Evolutionary conservation across 164 flowering plant species (phyloP).

Genomic region (Berberis thunbergii): DNA sequence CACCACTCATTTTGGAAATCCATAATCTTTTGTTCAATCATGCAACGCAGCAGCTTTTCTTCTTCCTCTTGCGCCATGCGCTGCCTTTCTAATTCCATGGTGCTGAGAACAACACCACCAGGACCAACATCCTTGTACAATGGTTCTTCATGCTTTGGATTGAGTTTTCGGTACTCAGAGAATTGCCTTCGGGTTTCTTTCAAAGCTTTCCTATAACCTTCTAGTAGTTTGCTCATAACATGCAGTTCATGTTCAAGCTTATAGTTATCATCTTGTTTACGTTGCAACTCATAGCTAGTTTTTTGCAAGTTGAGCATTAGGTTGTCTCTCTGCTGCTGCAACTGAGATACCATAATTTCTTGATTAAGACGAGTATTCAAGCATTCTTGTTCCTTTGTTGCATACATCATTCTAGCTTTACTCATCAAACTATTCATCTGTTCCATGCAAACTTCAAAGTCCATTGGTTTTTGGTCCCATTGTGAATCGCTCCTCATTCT

Average conservation of each 20-base stretch:
- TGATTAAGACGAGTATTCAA: constrained; percentile 27
- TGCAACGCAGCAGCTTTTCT: constrained; percentile 25
- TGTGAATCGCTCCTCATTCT: constrained; percentile 43
- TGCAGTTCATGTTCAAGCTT: constrained; percentile 54
- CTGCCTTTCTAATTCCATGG: constrained; percentile 42
- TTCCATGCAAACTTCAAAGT: constrained; percentile 40
- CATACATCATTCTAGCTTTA: constrained; percentile 39
- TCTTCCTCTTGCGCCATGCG: constrained; percentile 57
- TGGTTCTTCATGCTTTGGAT: constrained; percentile 50
- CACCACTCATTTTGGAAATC: constrained; percentile 27
- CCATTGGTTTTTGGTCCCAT: constrained; percentile 37
- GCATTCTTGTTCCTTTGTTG: constrained; percentile 35
- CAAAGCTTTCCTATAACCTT: constrained; percentile 68
- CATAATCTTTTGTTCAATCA: constrained; percentile 27
- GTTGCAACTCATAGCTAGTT: constrained; percentile 33
- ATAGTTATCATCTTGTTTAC: constrained; percentile 34
- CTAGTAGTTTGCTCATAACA: constrained; percentile 45
- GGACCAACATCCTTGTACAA: constrained; percentile 62
- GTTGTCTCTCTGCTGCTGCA: constrained; percentile 41
- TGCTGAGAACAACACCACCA: constrained; percentile 67
- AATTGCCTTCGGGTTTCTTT: constrained; percentile 46
- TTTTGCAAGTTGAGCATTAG: constrained; percentile 37
- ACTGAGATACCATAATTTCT: constrained; percentile 29
- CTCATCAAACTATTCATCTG: constrained; percentile 26
- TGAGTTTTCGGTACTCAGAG: constrained; percentile 47